These are phyloP conservation scores for Phaeodactylum tricornutum DNA, from an alignment of 108 stramenopile species.

Conservation along the genomic window DNA sequence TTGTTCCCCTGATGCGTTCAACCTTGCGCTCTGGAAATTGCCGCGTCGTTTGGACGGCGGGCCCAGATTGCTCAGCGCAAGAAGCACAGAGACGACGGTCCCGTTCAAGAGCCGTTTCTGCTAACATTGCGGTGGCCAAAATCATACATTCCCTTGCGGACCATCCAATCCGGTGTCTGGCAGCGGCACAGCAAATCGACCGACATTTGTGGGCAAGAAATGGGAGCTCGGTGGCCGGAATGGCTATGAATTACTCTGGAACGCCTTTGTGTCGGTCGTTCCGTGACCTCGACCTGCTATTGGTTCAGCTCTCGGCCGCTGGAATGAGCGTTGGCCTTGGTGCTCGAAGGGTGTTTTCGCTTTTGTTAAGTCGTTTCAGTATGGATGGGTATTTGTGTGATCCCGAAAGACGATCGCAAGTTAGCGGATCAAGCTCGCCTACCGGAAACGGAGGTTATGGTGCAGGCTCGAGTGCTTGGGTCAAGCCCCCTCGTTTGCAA, in stretches of 20 bases:
- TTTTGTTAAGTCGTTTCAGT: slow-evolving; percentile 68
- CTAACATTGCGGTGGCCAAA: slow-evolving; percentile 76
- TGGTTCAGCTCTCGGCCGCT: slow-evolving; percentile 79
- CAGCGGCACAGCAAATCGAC: slow-evolving; percentile 79
- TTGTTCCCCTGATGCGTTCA: slow-evolving; percentile 53
- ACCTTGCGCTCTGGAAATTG: slow-evolving; percentile 76
- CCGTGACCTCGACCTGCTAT: slow-evolving; percentile 70
- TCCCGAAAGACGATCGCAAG: slow-evolving; percentile 47
- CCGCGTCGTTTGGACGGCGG: slow-evolving; percentile 78
- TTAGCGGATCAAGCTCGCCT: slow-evolving; percentile 3
- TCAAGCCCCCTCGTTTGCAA: slow-evolving; percentile 71
- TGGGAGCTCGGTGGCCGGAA: slow-evolving; percentile 66
- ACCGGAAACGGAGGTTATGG: background rate
- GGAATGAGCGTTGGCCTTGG: slow-evolving; percentile 80
- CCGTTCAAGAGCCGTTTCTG: slow-evolving; percentile 53
- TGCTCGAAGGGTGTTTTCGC: slow-evolving; percentile 57
- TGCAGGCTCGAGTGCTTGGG: slow-evolving; percentile 33
- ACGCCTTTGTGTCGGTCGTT: slow-evolving; percentile 77
- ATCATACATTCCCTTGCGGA: slow-evolving; percentile 79
- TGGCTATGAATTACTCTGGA: slow-evolving; percentile 79
- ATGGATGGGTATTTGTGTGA: slow-evolving; percentile 83
- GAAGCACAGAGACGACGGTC: slow-evolving; percentile 71
- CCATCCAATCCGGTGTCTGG: slow-evolving; percentile 80
- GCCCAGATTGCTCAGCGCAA: slow-evolving; percentile 67
- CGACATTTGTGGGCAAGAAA: slow-evolving; percentile 84